These are phyloP conservation scores for Suillus occidentalis DNA, from an alignment of 768 basidiomycete genomes.

Conservation along the genomic window DNA sequence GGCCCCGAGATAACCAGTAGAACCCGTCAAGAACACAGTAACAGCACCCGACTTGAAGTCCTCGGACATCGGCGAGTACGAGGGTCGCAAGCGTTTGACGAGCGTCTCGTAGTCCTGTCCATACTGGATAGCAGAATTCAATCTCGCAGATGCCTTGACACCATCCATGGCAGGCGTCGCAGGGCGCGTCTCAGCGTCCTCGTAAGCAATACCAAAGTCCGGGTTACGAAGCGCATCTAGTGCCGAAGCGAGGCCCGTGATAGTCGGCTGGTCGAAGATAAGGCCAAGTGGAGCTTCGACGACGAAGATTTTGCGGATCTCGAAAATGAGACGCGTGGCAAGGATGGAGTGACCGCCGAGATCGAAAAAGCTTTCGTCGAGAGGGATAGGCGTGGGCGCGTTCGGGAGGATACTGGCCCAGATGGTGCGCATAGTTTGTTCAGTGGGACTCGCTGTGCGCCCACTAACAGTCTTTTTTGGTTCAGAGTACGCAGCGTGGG, in stretches of 20 bases:
- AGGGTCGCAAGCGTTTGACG: conserved; percentile 51
- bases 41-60: conserved; percentile 54
- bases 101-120: conserved; percentile 74
- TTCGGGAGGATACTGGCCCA: conserved; percentile 84
- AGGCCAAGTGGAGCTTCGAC: conserved; percentile 89
- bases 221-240: conserved; percentile 74
- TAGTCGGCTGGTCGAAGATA: conserved; percentile 89
- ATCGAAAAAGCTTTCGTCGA: conserved; percentile 97
- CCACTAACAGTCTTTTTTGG: conserved; percentile 31
- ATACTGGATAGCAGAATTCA: conserved; percentile 54
- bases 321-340: conserved; percentile 95
- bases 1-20: conserved; percentile 95
- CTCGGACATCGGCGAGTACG: conserved; percentile 62
- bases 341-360: conserved; percentile 98
- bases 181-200: conserved; percentile 22
- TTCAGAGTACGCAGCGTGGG: conserved; percentile 41
- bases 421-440: conserved; percentile 78
- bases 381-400: conserved; percentile 71
- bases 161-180: conserved; percentile 19
- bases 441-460: conserved; percentile 60
- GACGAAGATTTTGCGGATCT: conserved; percentile 90
- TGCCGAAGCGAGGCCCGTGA: conserved; percentile 70
- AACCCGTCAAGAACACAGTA: conserved; percentile 93
- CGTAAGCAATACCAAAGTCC: conserved; percentile 71
- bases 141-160: conserved; percentile 19